Base-by-base conservation (phyloP, 257 asterid genomes). In the Paulownia fortunei region DNA sequence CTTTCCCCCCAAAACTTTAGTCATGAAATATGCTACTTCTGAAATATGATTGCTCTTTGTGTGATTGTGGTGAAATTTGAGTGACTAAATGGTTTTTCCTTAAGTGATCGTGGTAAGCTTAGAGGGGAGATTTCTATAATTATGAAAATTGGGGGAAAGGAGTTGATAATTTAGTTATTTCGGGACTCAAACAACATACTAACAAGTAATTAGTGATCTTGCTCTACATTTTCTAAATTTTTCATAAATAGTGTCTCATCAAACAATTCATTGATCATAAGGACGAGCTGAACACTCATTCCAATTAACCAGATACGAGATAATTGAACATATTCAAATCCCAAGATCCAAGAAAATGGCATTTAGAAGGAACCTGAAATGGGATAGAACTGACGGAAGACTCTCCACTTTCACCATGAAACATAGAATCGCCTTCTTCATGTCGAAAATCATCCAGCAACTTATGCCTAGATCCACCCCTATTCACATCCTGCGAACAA, bases 331-430 rank as follows among this genome's bases (percentile, higher is more conserved):
- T 5, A 15, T 56, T 34, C 39, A 36, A 81, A 81, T 6, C 58
- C 62, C 60, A 44, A 76, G 3, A 76, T 15, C 10, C 3, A 70
- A 56, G 51, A 70, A 76, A 76, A 1, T 3, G n/a, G 6, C 39
- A 46, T 10, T 47, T 15, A 16, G 63, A 59, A 65, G 11, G 75
- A 34, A 86, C 90, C 90, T 86, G 90, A 77, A 86, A 86, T 23
- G 90, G 88, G 32, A 84, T 86, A 24, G 85, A 64, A 67, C n/a
- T 54, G 12, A 82, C 1, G 36, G 81, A 74, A 74, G 84, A 46
- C 18, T 86, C 90, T 27, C 88, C 91, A 72, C 39, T 87, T 75
- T 84, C 86, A 39, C 88, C 88, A 51, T 74, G 81, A 52, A 24
- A 39, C 84, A 84, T 59, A 2, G 58, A 27, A 8, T 54, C 72